Base-by-base conservation (phyloP, 371 early-diverging fungal genomes). In the Actinomucor elegans region DNA sequence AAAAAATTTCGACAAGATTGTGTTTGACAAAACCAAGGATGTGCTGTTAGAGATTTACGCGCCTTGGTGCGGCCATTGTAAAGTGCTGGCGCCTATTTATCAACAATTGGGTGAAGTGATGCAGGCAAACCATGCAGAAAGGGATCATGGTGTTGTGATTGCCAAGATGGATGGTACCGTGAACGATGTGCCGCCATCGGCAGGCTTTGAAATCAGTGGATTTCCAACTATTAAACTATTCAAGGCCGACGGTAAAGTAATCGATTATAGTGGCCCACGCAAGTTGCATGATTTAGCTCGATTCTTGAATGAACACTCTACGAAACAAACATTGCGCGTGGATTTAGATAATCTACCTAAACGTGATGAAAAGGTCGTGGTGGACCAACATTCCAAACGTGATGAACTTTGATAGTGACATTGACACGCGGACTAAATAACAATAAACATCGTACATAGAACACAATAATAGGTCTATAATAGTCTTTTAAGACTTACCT, bases 141-240 rank as follows among this genome's bases (percentile, higher is more conserved):
- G 34, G 11, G 69, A 77, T 63, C 57, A 73, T 55, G 67, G 64
- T 51, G 67, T 90, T 46, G 75, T 86, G 24, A 86, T 96, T 45
- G 93, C 94, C 69, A 94, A 94, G 81, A 85, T 95, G 86, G 96
- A 95, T 64, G 93, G 85, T 55, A 90, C 91, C 23, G 87, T 81
- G 48, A 95, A 96, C 79, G 96, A 96, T 53, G 59, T 95, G 29
- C 94, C 96, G 17, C 46, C 75, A 10, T 58, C 60, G 43, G 72
- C 80, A 21, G 76, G 74, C 11, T 86, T 91, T 71, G 61, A 74
- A 49, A 56, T 96, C 41, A 59, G 82, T 48, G 94, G 92, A 15
- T 96, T 93, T 89, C 97, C 96, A 40, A 96, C 96, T 51, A 76
- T 96, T 52, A 88, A 87, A 64, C 71, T 95, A 29, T 80, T 91